Base-by-base conservation (phyloP, 2,329 filamentous ascomycete species). In the Diaporthe sp. region DNA sequence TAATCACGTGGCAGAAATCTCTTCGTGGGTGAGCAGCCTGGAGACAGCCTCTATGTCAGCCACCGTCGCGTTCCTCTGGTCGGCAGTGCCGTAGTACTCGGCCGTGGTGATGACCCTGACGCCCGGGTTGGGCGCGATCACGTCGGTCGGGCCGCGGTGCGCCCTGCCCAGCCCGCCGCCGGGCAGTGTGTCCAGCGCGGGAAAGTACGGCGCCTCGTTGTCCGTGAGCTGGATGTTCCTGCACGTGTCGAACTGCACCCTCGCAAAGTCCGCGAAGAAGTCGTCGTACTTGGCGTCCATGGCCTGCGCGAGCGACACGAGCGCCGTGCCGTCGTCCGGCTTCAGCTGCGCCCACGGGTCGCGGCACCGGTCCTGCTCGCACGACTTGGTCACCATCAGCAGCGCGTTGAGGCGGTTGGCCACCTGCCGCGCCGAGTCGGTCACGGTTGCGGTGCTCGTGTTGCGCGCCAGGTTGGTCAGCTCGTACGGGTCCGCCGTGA, bases 331-430 rank as follows among this genome's bases (percentile, higher is more conserved):
- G 25, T 73, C 69, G n/a, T 81, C 82, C 0, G 90, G 90, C 77
- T 92, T 90, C 2, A 93, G 82, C 2, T 86, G 85, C 19, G 83
- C 82, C 91, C 91, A 93, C 0, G 91, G 91, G 34, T 87, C 82
- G 5, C 86, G 82, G 78, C 91, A 93, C 0, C 85, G 84, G 13
- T 83, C 78, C 12, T 86, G 88, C 79, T 89, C 88, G 82, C 91
- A 93, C 5, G 89, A 89, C 82, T 93, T 93, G 34, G 91, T 84
- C 1, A 92, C 89, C 76, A 93, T 83, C 62, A 92, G 84, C 1
- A 93, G 84, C 3, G 90, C 84, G 76, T 93, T 91, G 0, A 93
- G 85, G 3, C 90, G 87, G 31, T 85, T 82, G 4, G 88, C 78
- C 0, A 91, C 83, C 70, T 86, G 85, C 8, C 79, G 74, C 1